Conservation (phyloP, 192 early-diverging fungal genomes). For the Haplosporangium gracile region DNA sequence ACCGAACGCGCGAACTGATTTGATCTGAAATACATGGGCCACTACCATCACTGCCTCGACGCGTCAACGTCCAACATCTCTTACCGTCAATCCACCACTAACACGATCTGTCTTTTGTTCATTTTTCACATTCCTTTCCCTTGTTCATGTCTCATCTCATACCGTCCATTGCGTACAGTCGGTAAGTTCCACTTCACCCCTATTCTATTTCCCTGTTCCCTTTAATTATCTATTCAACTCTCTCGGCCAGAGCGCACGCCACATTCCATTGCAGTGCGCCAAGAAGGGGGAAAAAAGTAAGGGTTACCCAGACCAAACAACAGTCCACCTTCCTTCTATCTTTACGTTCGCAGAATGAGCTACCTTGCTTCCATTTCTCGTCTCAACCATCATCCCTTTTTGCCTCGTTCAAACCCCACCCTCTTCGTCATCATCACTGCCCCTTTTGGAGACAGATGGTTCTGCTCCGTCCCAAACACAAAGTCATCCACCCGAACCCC, state of each 20-base stretch:
- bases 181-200: neutral
- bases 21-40: neutral
- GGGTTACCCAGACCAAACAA: neutral
- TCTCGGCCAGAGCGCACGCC: neutral
- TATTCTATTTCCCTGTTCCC: neutral
- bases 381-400: neutral
- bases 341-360: neutral
- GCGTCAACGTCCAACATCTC: neutral
- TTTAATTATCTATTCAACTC: neutral
- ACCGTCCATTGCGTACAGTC: neutral
- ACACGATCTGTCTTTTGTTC: neutral
- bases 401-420: neutral
- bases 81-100: neutral
- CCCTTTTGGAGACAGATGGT: neutral
- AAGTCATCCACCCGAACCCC: neutral
- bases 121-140: neutral
- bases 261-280: neutral
- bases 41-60: neutral
- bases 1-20: neutral
- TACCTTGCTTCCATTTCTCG: neutral
- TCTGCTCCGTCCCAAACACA: constrained; percentile 7
- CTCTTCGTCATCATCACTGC: neutral
- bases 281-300: neutral
- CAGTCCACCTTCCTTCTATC: neutral
- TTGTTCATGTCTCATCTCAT: neutral